These are phyloP conservation scores for Aspergillus caelatus DNA, from an alignment of 2,329 filamentous ascomycete genomes.

Conservation along the genomic window DNA sequence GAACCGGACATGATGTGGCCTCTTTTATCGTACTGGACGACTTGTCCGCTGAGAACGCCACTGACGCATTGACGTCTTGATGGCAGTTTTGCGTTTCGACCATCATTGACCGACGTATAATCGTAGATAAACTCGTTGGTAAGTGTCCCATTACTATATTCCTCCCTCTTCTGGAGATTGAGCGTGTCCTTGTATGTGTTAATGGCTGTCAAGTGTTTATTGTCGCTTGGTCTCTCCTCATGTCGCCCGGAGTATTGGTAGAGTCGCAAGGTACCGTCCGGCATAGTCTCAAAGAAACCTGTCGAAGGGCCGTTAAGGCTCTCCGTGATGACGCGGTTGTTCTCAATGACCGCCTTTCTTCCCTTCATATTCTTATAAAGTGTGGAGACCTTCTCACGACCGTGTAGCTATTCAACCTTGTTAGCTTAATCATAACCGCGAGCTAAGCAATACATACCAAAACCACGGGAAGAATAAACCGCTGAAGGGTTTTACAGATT, in stretches of 20 bases:
- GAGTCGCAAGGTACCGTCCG: conserved; percentile 44
- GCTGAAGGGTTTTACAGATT: conserved; percentile 50
- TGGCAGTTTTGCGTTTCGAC: not conserved
- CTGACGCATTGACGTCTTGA: conserved; percentile 25
- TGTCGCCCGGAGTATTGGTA: conserved; percentile 44
- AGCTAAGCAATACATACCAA: conserved; percentile 23
- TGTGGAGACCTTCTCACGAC: conserved; percentile 49
- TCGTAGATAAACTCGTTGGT: conserved; percentile 55
- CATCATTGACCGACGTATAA: conserved; percentile 33
- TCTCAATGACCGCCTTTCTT: conserved; percentile 52
- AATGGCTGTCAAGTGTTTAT: conserved; percentile 46
- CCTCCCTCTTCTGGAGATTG: conserved; percentile 47
- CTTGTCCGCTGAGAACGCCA: conserved; percentile 41
- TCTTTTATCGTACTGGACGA: conserved; percentile 55
- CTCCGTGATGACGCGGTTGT: conserved; percentile 50
- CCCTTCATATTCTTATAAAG: conserved; percentile 55
- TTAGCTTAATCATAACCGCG: not conserved
- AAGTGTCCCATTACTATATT: conserved; percentile 47
- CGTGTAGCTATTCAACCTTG: conserved; percentile 38
- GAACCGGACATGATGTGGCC: conserved; percentile 59
- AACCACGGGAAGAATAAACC: conserved; percentile 50
- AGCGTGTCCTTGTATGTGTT: conserved; percentile 54
- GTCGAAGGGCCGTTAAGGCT: conserved; percentile 53
- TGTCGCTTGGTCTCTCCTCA: conserved; percentile 49
- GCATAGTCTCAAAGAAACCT: conserved; percentile 49